Evolutionary conservation across 495 filamentous ascomycete species (phyloP), one percentile per base, ranked within the genome.

Genomic region (Aspergillus homomorphus): DNA sequence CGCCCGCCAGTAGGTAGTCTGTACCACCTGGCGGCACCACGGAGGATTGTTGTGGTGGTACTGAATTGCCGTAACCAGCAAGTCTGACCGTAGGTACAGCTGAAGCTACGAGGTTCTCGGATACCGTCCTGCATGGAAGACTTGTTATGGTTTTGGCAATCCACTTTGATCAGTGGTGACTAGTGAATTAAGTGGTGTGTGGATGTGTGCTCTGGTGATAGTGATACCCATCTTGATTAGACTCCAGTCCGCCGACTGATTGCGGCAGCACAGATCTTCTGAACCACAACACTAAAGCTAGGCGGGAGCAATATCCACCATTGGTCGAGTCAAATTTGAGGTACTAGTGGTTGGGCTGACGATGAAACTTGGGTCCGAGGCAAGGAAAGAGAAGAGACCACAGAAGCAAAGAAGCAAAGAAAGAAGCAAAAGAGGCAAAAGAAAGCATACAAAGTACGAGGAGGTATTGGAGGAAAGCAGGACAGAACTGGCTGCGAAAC

Each of bases 401-500:
- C 12, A 24, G 22, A 48, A 24, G 45, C 19, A 48, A 48, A 48
- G 22, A 24, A 48, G 45, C 6, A 48, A 15, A 48, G 45, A 45
- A 45, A 21, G 43, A 45, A 45, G 43, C 20, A 28, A 38, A 53
- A 22, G 26, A 38, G 19, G 24, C 33, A 42, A 53, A 53, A 53
- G 51, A 53, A 53, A 51, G 30, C 33, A 38, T 38, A 38, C 33
- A 38, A 38, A 38, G 33, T 38, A 38, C 33, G 48, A 51, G n/a
- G 43, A 45, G 45, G 22, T 21, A 22, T 10, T 20, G 26, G 28
- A 30, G 48, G 19, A 51, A 51, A 51, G 48, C 48, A 51, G 23
- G 24, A 51, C 30, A 28, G 23, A 51, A 51, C 24, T 6, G 48
- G 6, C 48, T 51, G 48, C 48, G 48, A 51, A 51, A 51, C 48